These are phyloP conservation scores for Cucurbitaria berberidis DNA, from an alignment of 2,329 filamentous ascomycete species.

Conservation along the genomic window DNA sequence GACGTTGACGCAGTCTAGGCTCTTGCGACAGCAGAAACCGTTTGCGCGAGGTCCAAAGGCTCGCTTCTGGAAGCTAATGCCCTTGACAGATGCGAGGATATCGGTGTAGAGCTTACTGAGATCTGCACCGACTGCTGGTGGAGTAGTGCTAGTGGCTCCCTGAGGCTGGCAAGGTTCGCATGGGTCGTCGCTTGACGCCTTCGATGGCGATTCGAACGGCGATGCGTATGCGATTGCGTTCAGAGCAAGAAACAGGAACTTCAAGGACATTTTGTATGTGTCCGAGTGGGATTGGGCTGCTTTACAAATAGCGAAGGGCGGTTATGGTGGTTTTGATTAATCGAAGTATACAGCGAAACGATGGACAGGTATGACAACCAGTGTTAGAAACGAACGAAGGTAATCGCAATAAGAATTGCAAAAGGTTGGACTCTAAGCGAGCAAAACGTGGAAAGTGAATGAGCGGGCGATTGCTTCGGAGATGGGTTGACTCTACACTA, in stretches of 20 bases:
- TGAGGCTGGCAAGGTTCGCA: constrained; percentile 47
- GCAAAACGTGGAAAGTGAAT: neutral
- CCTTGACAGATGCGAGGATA: constrained; percentile 44
- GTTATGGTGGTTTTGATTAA: constrained; percentile 6
- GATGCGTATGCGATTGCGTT: constrained; percentile 29
- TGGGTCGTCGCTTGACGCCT: constrained; percentile 32
- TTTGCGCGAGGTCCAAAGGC: constrained; percentile 24
- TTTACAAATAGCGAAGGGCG: neutral
- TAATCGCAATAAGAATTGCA: constrained; percentile 4
- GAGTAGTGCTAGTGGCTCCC: constrained; percentile 39
- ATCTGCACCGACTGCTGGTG: constrained; percentile 42
- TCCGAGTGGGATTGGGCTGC: neutral
- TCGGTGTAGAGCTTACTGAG: constrained; percentile 46
- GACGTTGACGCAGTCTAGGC: constrained; percentile 52
- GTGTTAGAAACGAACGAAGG: constrained; percentile 1
- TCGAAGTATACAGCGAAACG: constrained; percentile 7
- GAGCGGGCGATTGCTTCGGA: neutral
- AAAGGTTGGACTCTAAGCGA: neutral
- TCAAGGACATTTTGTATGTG: constrained; percentile 29
- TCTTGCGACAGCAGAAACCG: constrained; percentile 45
- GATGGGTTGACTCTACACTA: neutral
- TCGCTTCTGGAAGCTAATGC: constrained; percentile 41
- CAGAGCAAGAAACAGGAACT: constrained; percentile 32
- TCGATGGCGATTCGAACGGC: constrained; percentile 25
- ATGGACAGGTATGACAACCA: constrained; percentile 3